phyloP scores from a whole-genome alignment of 495 filamentous ascomycete species.

The Immersiella caudata region DNA sequence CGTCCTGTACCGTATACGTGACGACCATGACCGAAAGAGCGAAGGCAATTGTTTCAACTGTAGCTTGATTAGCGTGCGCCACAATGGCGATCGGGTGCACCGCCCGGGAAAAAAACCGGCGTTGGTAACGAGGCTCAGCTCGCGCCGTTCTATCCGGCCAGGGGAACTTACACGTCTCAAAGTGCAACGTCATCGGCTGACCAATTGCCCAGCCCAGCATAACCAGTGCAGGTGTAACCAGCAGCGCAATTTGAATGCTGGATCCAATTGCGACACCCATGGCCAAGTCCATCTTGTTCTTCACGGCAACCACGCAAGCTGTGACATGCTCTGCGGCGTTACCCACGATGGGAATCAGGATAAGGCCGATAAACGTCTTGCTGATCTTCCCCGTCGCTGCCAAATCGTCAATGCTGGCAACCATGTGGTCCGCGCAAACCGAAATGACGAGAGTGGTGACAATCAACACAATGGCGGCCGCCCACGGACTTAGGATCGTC shows the following conservation, averaged over 20 bases:
- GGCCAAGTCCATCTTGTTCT: conserved; percentile 97
- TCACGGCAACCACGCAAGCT: conserved; percentile 85
- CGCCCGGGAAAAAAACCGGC: neutral
- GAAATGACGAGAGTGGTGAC: conserved; percentile 82
- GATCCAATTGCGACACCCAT: conserved; percentile 93
- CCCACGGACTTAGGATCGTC: conserved; percentile 64
- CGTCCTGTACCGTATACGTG: conserved; percentile 90
- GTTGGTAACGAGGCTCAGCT: neutral
- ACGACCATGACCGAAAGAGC: conserved; percentile 88
- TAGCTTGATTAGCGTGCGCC: neutral
- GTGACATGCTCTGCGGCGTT: conserved; percentile 98
- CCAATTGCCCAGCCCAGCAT: conserved; percentile 84
- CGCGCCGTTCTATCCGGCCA: neutral
- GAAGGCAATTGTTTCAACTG: conserved; percentile 91
- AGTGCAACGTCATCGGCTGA: conserved; percentile 85
- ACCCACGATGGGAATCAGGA: conserved; percentile 94
- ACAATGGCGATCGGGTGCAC: conserved; percentile 21
- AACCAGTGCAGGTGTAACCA: conserved; percentile 89
- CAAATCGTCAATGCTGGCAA: conserved; percentile 88
- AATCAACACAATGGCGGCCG: conserved; percentile 74
- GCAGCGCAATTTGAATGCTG: conserved; percentile 90
- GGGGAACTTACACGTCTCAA: conserved; percentile 62
- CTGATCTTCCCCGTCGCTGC: conserved; percentile 83
- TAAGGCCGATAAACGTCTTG: conserved; percentile 94
- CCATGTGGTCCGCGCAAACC: conserved; percentile 89